Evolutionary conservation across 1,139 yeast species (phyloP), one percentile per base, ranked within the genome.

Genomic region (Pichia sp.): DNA sequence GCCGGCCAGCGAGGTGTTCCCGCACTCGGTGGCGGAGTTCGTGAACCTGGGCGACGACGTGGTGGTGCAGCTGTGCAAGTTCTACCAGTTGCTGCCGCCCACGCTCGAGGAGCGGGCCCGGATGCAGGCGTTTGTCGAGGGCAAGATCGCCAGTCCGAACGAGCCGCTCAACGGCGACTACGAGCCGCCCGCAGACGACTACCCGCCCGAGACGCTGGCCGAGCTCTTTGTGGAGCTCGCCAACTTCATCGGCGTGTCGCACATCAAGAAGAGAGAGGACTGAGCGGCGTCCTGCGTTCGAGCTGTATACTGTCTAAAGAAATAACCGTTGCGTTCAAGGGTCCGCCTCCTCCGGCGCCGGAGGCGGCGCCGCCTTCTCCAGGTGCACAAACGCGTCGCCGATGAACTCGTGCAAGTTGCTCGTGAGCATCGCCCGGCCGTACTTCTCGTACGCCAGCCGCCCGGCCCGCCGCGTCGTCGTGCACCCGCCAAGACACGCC

Each of bases 361-460:
- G 26, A 23, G 26, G 26, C 26, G n/a, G 30, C 16, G 23, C 10
- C 34, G 10, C 16, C 11, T 38, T 5, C 6, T 32, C 43, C 30
- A 52, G 31, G 13, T 36, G 29, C 4, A 11, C 30, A 40, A 54
- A 47, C 0, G 93, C 85, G 10, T 73, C 74, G 1, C 89, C 87
- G 30, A 92, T 81, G 58, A 76, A 78, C 54, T 79, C 77, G 58
- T 90, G 90, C 31, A 93, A 72, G 67, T 90, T 88, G 1, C 92
- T 82, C 0, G 99, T 89, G 65, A 89, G 89, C 86, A 90, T 84
- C 5, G 95, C 79, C 52, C 99, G 74, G 2, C 90, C 89, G 57
- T 82, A 77, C 50, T 75, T 74, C 31, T 74, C 72, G 65, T 75
- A 93, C 0, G 98, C 97, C 59, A 75, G 72, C 30, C 71, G 66